Evolutionary conservation across 2,329 filamentous ascomycete species (phyloP).

Genomic region (Fusarium sp.): DNA sequence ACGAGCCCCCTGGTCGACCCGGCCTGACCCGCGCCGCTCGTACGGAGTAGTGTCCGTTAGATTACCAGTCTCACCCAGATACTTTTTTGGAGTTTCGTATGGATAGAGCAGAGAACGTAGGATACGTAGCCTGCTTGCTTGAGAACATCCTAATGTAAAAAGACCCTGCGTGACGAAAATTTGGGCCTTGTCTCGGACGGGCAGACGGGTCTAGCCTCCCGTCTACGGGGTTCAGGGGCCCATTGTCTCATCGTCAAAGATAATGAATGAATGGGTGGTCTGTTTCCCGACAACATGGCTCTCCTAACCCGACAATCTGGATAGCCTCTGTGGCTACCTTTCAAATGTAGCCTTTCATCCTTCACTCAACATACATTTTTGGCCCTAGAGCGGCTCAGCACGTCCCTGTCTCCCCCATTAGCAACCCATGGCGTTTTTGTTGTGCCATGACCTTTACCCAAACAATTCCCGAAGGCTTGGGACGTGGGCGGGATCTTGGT

Average conservation of each 20-base stretch:
- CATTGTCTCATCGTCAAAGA: slow-evolving; percentile 15
- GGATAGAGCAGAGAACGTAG: slow-evolving; percentile 5
- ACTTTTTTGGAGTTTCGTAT: background rate
- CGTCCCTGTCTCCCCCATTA: slow-evolving; percentile 21
- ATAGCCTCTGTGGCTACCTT: slow-evolving; percentile 19
- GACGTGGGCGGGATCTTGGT: slow-evolving; percentile 48
- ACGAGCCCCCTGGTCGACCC: slow-evolving; percentile 29
- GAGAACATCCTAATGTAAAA: slow-evolving; percentile 7
- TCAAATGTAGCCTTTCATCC: slow-evolving; percentile 13
- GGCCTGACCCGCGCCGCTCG: slow-evolving; percentile 35
- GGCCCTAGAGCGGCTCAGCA: slow-evolving; percentile 16
- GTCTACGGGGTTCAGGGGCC: slow-evolving; percentile 36
- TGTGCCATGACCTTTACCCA: slow-evolving; percentile 31
- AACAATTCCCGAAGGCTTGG: slow-evolving; percentile 49
- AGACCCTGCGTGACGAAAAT: slow-evolving; percentile 26
- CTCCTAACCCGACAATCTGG: slow-evolving; percentile 31
- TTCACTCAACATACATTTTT: slow-evolving; percentile 17
- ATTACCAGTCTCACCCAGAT: slow-evolving; percentile 15
- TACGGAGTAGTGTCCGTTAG: slow-evolving; percentile 24
- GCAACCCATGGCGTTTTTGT: slow-evolving; percentile 30
- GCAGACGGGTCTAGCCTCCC: slow-evolving; percentile 34
- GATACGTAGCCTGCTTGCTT: slow-evolving; percentile 8
- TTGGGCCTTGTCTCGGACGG: slow-evolving; percentile 34
- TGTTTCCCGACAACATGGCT: slow-evolving; percentile 40
- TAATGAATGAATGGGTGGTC: slow-evolving; percentile 20